Evolutionary conservation across 2,329 filamentous ascomycete species (phyloP).

Genomic region (Cladosporium phlei): DNA sequence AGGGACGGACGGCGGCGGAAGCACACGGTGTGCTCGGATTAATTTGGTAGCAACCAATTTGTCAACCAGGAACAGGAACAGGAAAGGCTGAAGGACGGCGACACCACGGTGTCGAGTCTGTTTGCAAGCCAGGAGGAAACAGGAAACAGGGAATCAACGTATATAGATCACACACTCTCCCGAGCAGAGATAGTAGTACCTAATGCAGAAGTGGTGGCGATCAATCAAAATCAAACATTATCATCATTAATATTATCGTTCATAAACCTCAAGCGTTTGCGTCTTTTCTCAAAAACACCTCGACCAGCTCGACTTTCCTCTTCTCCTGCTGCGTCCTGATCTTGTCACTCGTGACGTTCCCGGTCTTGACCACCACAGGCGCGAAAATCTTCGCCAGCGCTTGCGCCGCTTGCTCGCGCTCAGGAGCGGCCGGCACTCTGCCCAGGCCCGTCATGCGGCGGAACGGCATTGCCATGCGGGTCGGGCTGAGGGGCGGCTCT

Average conservation of each 20-base stretch:
- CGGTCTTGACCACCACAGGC: constrained; percentile 55
- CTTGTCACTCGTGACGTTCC: constrained; percentile 45
- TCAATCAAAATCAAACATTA: not conserved
- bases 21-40: too few species aligned
- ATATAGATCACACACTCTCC: not conserved
- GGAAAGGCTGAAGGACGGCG: too few species aligned
- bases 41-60: too few species aligned
- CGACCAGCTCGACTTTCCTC: constrained; percentile 61
- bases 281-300: constrained; percentile 59
- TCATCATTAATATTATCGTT: not conserved
- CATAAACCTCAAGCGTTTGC: constrained; percentile 4
- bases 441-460: constrained; percentile 34
- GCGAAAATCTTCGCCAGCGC: constrained; percentile 64
- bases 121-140: too few species aligned
- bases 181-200: too few species aligned
- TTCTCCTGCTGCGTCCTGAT: constrained; percentile 59
- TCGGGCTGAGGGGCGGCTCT: constrained; percentile 30
- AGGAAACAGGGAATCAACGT: not conserved
- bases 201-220: too few species aligned
- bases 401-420: constrained; percentile 55
- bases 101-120: too few species aligned
- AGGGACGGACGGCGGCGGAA: too few species aligned
- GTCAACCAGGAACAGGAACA: too few species aligned
- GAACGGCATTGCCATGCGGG: constrained; percentile 29
- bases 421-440: constrained; percentile 47